Evolutionary conservation across 2,329 filamentous ascomycete species (phyloP).

Genomic region (Aspergillus sp.): DNA sequence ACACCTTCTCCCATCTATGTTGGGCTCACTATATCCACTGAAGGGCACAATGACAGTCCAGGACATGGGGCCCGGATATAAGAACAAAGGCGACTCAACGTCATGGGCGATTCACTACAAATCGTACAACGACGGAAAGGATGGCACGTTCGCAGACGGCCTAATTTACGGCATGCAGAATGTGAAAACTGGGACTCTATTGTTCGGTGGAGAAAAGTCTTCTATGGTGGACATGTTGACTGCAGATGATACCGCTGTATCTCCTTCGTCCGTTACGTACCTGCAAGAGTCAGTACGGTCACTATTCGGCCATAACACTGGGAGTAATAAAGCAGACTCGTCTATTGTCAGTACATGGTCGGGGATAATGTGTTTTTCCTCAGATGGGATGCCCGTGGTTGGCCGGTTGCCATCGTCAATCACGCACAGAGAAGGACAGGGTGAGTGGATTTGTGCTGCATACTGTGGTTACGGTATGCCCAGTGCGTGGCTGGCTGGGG

Average conservation of each 20-base stretch:
- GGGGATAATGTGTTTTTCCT: slow-evolving; percentile 52
- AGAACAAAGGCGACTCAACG: slow-evolving; percentile 13
- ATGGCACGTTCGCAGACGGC: slow-evolving; percentile 18
- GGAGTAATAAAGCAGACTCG: background rate
- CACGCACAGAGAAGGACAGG: slow-evolving; percentile 30
- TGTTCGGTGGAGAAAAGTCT: slow-evolving; percentile 28
- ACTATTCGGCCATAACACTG: slow-evolving; percentile 19
- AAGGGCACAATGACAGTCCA: slow-evolving; percentile 48
- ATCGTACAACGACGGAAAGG: slow-evolving; percentile 19
- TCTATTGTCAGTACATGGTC: slow-evolving; percentile 29
- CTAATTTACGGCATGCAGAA: slow-evolving; percentile 30
- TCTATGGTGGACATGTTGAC: slow-evolving; percentile 18
- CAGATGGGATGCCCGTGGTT: slow-evolving; percentile 53
- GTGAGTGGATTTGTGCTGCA: slow-evolving; percentile 57
- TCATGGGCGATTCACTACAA: slow-evolving; percentile 35
- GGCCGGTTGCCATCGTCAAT: slow-evolving; percentile 46
- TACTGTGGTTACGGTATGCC: slow-evolving; percentile 69
- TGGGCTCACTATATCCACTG: slow-evolving; percentile 39
- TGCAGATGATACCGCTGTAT: slow-evolving; percentile 23
- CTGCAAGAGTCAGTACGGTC: slow-evolving; percentile 18
- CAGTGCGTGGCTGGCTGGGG: slow-evolving; percentile 48
- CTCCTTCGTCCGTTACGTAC: slow-evolving; percentile 17
- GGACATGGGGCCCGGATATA: slow-evolving; percentile 25
- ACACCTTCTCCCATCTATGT: slow-evolving; percentile 42
- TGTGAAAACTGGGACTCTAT: slow-evolving; percentile 26